These are phyloP conservation scores for Onygenales sp. DNA, from an alignment of 2,329 filamentous ascomycete genomes.

Conservation along the genomic window DNA sequence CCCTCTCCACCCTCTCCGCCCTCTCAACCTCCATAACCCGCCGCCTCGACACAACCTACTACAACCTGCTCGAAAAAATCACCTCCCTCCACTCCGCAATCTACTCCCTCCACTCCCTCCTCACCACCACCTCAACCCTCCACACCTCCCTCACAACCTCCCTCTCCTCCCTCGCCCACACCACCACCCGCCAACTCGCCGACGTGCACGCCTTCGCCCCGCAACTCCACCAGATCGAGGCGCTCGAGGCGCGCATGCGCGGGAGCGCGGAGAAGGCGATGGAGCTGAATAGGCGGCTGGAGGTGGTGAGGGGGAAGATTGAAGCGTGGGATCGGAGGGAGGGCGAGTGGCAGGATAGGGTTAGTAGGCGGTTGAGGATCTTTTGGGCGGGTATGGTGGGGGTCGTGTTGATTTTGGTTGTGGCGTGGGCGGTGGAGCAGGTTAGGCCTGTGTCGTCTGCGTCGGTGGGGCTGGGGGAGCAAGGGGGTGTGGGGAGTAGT, in stretches of 20 bases:
- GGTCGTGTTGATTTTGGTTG: constrained; percentile 19
- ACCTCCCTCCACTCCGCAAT: constrained; percentile 32
- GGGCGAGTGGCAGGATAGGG: constrained; percentile 30
- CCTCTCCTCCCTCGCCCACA: constrained; percentile 24
- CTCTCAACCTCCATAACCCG: constrained; percentile 35
- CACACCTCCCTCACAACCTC: constrained; percentile 31
- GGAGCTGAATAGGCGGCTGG: constrained; percentile 28
- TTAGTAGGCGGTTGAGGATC: constrained; percentile 29
- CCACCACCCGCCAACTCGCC: constrained; percentile 27
- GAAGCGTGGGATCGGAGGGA: constrained; percentile 35
- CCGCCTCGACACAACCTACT: constrained; percentile 39
- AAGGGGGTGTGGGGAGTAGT: not conserved
- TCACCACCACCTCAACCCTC: constrained; percentile 25
- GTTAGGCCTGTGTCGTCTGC: not conserved
- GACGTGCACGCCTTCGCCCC: constrained; percentile 29
- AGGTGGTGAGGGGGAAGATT: constrained; percentile 29
- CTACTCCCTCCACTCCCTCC: constrained; percentile 33
- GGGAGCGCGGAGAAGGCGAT: constrained; percentile 25
- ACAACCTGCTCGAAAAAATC: constrained; percentile 37
- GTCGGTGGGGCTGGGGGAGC: not conserved
- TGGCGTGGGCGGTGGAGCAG: constrained; percentile 13
- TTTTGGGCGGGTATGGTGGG: constrained; percentile 24
- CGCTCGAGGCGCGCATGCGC: constrained; percentile 31
- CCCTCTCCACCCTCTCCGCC: constrained; percentile 26
- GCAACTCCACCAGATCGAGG: constrained; percentile 27